phyloP scores from a whole-genome alignment of 1,139 yeast genomes.

The Pichia sp. region DNA sequence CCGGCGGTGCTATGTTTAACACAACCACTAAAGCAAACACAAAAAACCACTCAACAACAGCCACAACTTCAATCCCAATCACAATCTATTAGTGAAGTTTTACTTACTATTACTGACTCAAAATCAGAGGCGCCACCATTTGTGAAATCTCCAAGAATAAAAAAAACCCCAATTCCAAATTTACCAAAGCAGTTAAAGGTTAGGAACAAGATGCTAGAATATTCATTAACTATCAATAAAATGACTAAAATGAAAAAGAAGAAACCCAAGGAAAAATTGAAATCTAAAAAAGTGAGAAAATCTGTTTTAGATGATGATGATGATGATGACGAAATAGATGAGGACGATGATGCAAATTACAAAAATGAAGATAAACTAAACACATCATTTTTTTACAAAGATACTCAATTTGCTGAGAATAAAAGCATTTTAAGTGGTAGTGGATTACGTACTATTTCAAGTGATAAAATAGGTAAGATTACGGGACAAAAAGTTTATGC shows the following conservation, averaged over 20 bases:
- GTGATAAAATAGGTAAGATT: slow-evolving; percentile 5
- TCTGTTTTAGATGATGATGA: too few species aligned
- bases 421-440: not conserved
- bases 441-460: slow-evolving; percentile 4
- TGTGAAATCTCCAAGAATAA: too few species aligned
- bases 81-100: too few species aligned
- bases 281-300: not conserved
- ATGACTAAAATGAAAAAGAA: not conserved
- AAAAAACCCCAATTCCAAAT: not conserved
- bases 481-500: slow-evolving; percentile 1
- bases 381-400: too few species aligned
- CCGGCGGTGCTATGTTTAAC: too few species aligned
- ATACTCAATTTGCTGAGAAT: too few species aligned
- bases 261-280: not conserved
- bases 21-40: too few species aligned
- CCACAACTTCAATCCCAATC: too few species aligned
- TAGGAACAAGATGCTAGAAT: too few species aligned
- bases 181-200: not conserved
- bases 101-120: too few species aligned
- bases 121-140: not conserved
- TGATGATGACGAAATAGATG: not conserved
- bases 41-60: too few species aligned
- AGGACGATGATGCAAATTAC: not conserved
- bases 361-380: not conserved
- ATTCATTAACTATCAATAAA: not conserved